phyloP scores from a whole-genome alignment of 352 stramenopile species.

The Phytophthora crassamura region DNA sequence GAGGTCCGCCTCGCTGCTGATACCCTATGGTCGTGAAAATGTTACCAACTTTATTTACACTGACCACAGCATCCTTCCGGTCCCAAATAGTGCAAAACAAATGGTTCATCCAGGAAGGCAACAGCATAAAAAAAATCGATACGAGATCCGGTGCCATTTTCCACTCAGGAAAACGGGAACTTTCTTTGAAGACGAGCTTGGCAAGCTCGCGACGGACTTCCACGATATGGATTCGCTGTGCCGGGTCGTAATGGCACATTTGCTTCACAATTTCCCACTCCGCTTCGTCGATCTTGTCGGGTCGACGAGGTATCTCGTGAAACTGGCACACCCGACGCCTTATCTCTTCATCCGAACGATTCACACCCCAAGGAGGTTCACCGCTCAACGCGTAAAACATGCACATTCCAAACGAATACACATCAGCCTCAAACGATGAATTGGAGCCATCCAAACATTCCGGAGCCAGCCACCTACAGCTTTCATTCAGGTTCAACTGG shows the following conservation, averaged over 20 bases:
- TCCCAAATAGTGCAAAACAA: not conserved
- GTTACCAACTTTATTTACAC: not conserved
- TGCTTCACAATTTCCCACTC: slow-evolving; percentile 1
- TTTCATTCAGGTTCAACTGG: no score
- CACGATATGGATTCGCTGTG: not conserved
- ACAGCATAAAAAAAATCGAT: not conserved
- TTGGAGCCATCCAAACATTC: slow-evolving; percentile 1
- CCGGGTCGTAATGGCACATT: slow-evolving; percentile 7
- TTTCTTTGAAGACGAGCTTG: not conserved
- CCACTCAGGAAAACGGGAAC: not conserved
- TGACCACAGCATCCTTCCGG: slow-evolving; percentile 8
- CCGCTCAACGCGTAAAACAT: slow-evolving; percentile 23
- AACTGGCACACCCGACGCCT: not conserved
- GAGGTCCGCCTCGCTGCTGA: not conserved
- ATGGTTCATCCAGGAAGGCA: not conserved
- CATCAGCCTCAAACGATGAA: slow-evolving; percentile 9
- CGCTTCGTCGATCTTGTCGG: not conserved
- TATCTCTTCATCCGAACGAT: not conserved
- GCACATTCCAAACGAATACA: slow-evolving; percentile 28
- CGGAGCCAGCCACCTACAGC: slow-evolving; percentile 6
- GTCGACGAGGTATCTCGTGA: not conserved
- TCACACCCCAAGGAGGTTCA: not conserved
- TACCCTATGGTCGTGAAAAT: not conserved
- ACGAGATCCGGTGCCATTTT: not conserved
- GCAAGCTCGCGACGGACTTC: not conserved